Conservation (phyloP, 805 yeast species). For the Candida hispaniensis region DNA sequence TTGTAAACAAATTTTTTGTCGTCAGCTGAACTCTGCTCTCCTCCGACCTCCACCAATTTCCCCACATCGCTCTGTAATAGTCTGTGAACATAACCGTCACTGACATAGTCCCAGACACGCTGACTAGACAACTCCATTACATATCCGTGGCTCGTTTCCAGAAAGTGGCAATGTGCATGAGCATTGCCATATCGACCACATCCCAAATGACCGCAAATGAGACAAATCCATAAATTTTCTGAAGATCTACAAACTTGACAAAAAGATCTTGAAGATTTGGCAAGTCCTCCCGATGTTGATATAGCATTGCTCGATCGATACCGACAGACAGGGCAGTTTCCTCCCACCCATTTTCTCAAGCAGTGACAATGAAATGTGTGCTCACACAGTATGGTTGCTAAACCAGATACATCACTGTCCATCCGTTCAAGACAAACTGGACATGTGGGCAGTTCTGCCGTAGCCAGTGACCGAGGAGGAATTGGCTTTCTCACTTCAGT, state of each 20-base stretch:
- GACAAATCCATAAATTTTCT: conserved; percentile 75
- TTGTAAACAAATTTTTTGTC: conserved; percentile 13
- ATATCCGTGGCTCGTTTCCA: conserved; percentile 71
- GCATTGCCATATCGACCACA: conserved; percentile 80
- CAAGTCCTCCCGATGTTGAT: background rate
- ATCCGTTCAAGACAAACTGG: conserved; percentile 86
- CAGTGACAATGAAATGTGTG: conserved; percentile 90
- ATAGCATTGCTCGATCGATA: conserved; percentile 44
- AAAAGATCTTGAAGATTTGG: background rate
- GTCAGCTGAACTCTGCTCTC: conserved; percentile 9
- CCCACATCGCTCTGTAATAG: conserved; percentile 78
- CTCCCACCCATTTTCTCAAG: conserved; percentile 79
- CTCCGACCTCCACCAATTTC: conserved; percentile 64
- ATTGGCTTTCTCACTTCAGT: conserved; percentile 36
- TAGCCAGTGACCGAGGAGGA: conserved; percentile 24
- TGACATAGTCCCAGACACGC: conserved; percentile 91
- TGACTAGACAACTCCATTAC: conserved; percentile 80
- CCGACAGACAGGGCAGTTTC: conserved; percentile 83
- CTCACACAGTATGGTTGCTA: conserved; percentile 81
- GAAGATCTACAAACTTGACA: conserved; percentile 50
- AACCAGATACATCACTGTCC: conserved; percentile 71
- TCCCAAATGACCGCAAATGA: conserved; percentile 85
- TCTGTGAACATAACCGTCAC: conserved; percentile 82
- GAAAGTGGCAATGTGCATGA: conserved; percentile 77
- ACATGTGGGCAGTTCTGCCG: conserved; percentile 73